phyloP scores from a whole-genome alignment of 1,284 basidiomycete species.

The Wallemia ichthyophaga region DNA sequence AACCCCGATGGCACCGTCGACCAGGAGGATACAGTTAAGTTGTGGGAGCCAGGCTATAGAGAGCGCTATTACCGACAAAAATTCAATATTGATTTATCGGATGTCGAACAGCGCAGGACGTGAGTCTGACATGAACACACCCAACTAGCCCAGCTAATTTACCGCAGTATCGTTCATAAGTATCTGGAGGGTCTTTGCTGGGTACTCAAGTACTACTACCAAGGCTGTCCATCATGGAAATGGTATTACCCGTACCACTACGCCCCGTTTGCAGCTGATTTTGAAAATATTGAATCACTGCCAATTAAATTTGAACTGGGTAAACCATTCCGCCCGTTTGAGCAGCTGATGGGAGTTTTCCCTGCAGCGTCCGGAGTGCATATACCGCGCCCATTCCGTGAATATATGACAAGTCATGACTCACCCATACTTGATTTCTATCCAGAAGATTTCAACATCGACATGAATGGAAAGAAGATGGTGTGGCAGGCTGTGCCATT shows the following conservation, averaged over 20 bases:
- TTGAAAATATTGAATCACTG: constrained; percentile 47
- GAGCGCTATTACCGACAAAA: constrained; percentile 88
- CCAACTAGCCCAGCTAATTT: constrained; percentile 6
- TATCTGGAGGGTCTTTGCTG: constrained; percentile 89
- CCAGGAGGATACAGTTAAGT: constrained; percentile 80
- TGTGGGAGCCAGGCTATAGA: constrained; percentile 83
- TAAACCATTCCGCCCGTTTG: constrained; percentile 79
- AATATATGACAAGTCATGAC: constrained; percentile 55
- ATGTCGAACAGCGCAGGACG: constrained; percentile 42
- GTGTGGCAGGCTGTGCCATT: constrained; percentile 95
- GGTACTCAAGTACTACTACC: constrained; percentile 95
- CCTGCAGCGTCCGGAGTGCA: constrained; percentile 67
- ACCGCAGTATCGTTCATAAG: constrained; percentile 34
- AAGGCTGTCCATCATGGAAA: constrained; percentile 82
- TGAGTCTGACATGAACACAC: constrained; percentile 18
- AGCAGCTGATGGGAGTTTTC: constrained; percentile 94
- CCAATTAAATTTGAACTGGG: constrained; percentile 49
- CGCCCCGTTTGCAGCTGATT: constrained; percentile 90
- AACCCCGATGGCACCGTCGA: constrained; percentile 63
- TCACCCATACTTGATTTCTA: constrained; percentile 96
- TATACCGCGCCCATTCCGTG: constrained; percentile 60
- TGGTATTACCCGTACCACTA: constrained; percentile 99
- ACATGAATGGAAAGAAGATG: constrained; percentile 99
- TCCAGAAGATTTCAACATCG: constrained; percentile 67
- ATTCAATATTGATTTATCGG: constrained; percentile 45